Conservation (phyloP, 805 yeast species). For the Zygoascus bituminiphila region DNA sequence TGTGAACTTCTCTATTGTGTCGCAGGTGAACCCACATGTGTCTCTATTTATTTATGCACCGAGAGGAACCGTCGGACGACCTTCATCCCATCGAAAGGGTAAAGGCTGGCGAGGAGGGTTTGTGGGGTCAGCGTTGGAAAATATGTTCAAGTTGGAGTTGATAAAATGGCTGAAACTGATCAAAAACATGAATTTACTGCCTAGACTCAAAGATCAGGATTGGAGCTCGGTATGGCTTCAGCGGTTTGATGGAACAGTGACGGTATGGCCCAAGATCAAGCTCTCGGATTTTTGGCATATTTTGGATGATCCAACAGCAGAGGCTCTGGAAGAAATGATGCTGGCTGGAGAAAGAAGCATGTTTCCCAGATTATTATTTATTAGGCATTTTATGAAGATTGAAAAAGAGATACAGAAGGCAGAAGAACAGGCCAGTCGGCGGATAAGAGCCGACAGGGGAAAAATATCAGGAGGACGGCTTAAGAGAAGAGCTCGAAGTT, state of each 20-base stretch:
- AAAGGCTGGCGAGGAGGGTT: conserved; percentile 69
- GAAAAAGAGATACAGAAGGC: conserved; percentile 51
- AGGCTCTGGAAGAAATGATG: conserved; percentile 47
- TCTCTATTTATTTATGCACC: conserved; percentile 70
- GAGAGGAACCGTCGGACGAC: conserved; percentile 72
- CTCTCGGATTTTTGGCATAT: conserved; percentile 54
- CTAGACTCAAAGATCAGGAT: conserved; percentile 62
- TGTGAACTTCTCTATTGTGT: conserved; percentile 66
- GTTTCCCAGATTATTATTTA: conserved; percentile 58
- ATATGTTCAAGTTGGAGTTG: conserved; percentile 61
- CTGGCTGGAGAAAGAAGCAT: conserved; percentile 55
- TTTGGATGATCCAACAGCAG: conserved; percentile 59
- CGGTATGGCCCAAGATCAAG: conserved; percentile 63
- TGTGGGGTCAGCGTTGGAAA: conserved; percentile 62
- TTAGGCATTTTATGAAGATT: conserved; percentile 54
- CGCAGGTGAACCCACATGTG: conserved; percentile 80
- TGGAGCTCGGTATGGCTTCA: conserved; percentile 76
- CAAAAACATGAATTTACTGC: conserved; percentile 56
- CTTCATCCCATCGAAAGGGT: conserved; percentile 53
- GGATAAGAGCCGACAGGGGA: not conserved
- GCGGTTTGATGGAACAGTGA: conserved; percentile 64
- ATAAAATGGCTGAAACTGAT: conserved; percentile 68
- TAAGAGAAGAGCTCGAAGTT: not conserved
- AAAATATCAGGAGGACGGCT: not conserved
- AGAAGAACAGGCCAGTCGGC: conserved; percentile 6